Conservation (phyloP, 2,329 filamentous ascomycete genomes). For the Periglandula ipomoeae region DNA sequence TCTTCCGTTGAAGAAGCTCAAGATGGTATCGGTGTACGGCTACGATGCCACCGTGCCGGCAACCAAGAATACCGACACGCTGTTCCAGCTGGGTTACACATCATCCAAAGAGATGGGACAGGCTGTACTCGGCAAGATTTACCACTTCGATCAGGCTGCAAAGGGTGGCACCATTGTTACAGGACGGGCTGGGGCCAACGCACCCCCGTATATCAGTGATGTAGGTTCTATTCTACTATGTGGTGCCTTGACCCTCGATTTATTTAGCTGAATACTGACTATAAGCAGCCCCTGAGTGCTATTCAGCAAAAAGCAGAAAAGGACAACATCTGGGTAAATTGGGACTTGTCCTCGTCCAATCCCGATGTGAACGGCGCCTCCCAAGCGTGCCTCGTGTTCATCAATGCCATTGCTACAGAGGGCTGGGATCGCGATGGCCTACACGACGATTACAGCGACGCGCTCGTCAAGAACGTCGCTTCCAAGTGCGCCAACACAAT, state of each 20-base stretch:
- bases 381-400: slow-evolving; percentile 72
- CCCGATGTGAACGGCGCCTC: slow-evolving; percentile 27
- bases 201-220: slow-evolving; percentile 39
- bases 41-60: slow-evolving; percentile 49
- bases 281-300: slow-evolving; percentile 45
- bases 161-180: slow-evolving; percentile 42
- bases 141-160: slow-evolving; percentile 39
- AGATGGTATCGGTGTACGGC: slow-evolving; percentile 50
- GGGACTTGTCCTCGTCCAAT: slow-evolving; percentile 26
- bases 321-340: slow-evolving; percentile 49
- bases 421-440: slow-evolving; percentile 60
- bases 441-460: slow-evolving; percentile 58
- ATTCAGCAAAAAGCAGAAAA: slow-evolving; percentile 43
- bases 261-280: too few species aligned
- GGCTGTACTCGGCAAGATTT: slow-evolving; percentile 31
- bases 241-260: too few species aligned
- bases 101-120: slow-evolving; percentile 37
- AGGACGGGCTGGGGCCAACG: slow-evolving; percentile 41
- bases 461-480: slow-evolving; percentile 49
- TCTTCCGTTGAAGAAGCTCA: slow-evolving; percentile 52
- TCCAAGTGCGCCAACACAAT: slow-evolving; percentile 52
- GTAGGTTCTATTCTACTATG: too few species aligned
- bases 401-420: slow-evolving; percentile 70
- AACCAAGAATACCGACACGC: slow-evolving; percentile 38
- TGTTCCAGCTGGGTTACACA: slow-evolving; percentile 37